Base-by-base conservation (phyloP, 768 basidiomycete species). In the Cyclocybe aegerita region DNA sequence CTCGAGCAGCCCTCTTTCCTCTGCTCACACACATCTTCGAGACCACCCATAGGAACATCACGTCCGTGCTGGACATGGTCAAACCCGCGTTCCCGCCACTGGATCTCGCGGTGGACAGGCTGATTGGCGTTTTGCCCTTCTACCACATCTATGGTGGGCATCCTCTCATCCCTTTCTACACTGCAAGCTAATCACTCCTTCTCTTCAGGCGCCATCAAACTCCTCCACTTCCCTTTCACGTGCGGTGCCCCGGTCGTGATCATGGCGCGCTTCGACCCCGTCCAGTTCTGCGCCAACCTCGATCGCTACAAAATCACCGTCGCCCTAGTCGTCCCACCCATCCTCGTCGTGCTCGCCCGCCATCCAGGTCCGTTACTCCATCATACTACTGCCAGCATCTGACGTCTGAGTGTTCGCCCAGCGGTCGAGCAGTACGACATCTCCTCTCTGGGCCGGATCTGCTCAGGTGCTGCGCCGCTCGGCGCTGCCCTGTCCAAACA, bases 391-490 rank as follows among this genome's bases (percentile, higher is more conserved):
- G 3, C 17, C 46, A 1, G 50, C 42, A 39, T 35, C 12, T n/a
- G 36, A 30, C 43, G 34, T 41, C 46, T 37, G 52, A 34, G 33
- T 9, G 10, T 30, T 7, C 31, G 40, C 44, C 4, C 46, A 86
- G 87, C 78, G 9, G 76, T 90, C 4, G 77, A 80, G 50, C 68
- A 85, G 59, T 86, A 87, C 63, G 77, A 93, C 60, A 58, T 94
- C 40, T 77, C 78, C 0, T 78, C 81, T 1, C 61, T 94, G 10
- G 61, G n/a, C n/a, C 71, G 15, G 59, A 76, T 3, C 56, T 93
- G 32, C 74, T 82, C 53, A 88, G 93, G 90, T 2, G 93, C 92
- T 0, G 93, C 93, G 1, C 93, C 93, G 0, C 68, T 94, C 1
- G 85, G 87, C 0, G 74, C 78, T 1, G 78, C 81, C 2, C 72